Base-by-base conservation (phyloP, 169 alveolate species). In the Eimeria necatrix region DNA sequence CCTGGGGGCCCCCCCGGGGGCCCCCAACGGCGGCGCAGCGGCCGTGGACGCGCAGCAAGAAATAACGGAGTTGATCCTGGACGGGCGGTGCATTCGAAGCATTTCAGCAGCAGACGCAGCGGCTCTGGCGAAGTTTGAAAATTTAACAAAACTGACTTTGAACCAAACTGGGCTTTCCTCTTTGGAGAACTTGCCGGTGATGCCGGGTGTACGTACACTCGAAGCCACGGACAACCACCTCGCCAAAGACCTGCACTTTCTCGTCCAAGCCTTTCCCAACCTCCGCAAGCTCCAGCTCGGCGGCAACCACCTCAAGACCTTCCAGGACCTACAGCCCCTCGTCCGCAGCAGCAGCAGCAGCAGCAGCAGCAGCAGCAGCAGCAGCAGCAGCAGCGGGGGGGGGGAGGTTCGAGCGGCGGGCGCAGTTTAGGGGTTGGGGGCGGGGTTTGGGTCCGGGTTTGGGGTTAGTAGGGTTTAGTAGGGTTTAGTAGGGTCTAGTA, bases 191-290 rank as follows among this genome's bases (percentile, higher is more conserved):
- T 96, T 98, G 70, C 99, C 99, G 18, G 94, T 52, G 89, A 96
- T 98, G 85, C 98, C 96, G 16, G 95, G 96, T n/a, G 96, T 98
- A 53, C 97, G 95, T 74, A 98, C 97, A 32, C 94, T 98, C 46
- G 99, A 98, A 80, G 70, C 97, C 94, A 98, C 98, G 22, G 99
- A 98, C 91, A 98, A 98, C 86, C 97, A 98, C 96, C 94, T 98
- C 93, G 93, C 98, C 59, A 73, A 94, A 22, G 96, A 96, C 2
- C 95, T 96, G 20, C 97, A 97, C 53, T 96, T 97, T 18, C 96
- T 98, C 2, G 97, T 96, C 24, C 94, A 95, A 48, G 94, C 96
- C 3, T 98, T 96, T 93, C 98, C 98, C 4, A 98, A 98, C 95
- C 97, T 98, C 49, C 97, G 97, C 51, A 96, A 97, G 73, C 97